phyloP scores from a whole-genome alignment of 2,329 filamentous ascomycete species.

The Xylaria digitata region DNA sequence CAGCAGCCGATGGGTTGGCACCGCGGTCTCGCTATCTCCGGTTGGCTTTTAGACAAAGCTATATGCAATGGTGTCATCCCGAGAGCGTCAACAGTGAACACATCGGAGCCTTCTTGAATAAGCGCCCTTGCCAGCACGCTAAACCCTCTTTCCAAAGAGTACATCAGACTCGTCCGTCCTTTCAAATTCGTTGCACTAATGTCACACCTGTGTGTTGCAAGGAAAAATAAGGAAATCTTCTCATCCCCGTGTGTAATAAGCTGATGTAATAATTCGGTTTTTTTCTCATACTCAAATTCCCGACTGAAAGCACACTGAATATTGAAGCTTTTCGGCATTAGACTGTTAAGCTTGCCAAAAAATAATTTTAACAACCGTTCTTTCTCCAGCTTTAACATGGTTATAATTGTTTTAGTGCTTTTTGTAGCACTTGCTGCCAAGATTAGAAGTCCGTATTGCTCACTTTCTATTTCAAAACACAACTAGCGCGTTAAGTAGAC shows the following conservation, averaged over 20 bases:
- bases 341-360: neutral
- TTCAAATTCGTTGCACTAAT: neutral
- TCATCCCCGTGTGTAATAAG: conserved; percentile 2
- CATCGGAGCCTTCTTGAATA: neutral
- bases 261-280: neutral
- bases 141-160: too few species aligned
- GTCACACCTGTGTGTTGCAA: neutral
- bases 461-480: too few species aligned
- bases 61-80: neutral
- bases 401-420: too few species aligned
- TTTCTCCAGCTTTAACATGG: too few species aligned
- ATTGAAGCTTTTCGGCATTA: neutral
- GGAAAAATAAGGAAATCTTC: conserved; percentile 8
- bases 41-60: neutral
- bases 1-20: neutral
- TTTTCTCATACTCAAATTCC: neutral
- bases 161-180: neutral
- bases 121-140: neutral
- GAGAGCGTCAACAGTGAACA: neutral
- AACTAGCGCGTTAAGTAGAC: too few species aligned
- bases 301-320: neutral
- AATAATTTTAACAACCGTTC: too few species aligned
- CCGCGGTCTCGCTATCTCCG: neutral
- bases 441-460: too few species aligned
- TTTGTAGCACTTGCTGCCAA: too few species aligned